phyloP scores from a whole-genome alignment of 2,329 filamentous ascomycete species.

The Fonsecaea multimorphosa region DNA sequence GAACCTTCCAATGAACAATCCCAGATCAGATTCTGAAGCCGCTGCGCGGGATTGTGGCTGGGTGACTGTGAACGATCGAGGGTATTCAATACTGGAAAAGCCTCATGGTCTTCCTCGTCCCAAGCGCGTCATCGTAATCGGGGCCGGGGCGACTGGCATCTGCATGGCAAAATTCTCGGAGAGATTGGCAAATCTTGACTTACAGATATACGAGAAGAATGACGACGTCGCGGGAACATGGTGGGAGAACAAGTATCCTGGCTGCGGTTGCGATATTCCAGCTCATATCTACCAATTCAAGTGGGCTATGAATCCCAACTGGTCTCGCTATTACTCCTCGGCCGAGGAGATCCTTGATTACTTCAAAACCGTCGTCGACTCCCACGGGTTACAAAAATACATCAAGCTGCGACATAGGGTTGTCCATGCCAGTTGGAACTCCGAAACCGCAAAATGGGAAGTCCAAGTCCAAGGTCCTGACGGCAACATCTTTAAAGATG shows the following conservation, averaged over 20 bases:
- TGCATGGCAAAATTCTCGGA: background rate
- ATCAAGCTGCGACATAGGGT: slow-evolving; percentile 39
- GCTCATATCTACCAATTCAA: slow-evolving; percentile 54
- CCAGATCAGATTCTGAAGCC: background rate
- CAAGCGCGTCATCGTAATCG: background rate
- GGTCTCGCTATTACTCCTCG: slow-evolving; percentile 30
- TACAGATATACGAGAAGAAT: slow-evolving; percentile 50
- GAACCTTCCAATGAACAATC: background rate
- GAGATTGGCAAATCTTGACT: background rate
- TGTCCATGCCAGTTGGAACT: slow-evolving; percentile 19
- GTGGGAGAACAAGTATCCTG: slow-evolving; percentile 52
- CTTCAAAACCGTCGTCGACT: slow-evolving; percentile 16
- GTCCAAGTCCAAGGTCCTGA: slow-evolving; percentile 7
- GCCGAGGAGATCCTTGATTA: slow-evolving; percentile 31
- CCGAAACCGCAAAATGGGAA: slow-evolving; percentile 30
- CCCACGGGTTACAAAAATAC: slow-evolving; percentile 35
- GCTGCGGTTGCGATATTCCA: slow-evolving; percentile 65
- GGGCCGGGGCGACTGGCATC: background rate
- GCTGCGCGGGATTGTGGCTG: background rate
- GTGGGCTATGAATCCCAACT: slow-evolving; percentile 41
- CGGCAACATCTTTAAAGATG: slow-evolving; percentile 30
- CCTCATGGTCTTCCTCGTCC: background rate
- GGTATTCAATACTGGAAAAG: background rate
- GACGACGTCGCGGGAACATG: slow-evolving; percentile 50
- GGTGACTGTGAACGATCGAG: background rate